Conservation (phyloP, 768 basidiomycete genomes). For the Tylopilus sp. region DNA sequence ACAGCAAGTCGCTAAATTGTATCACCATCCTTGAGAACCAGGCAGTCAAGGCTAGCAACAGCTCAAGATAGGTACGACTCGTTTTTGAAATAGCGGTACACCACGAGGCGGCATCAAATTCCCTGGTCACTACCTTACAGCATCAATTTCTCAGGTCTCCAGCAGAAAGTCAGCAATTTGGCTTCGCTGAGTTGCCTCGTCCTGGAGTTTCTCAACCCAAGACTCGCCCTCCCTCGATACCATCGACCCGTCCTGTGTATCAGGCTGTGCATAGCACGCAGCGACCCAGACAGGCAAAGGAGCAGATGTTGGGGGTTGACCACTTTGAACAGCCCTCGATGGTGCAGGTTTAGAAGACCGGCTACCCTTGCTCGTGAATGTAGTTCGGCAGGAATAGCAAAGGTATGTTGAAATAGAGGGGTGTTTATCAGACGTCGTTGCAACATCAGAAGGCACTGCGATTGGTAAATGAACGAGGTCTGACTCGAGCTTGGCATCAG, state of each 20-base stretch:
- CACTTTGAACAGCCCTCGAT: constrained; percentile 1
- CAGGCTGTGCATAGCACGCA: neutral
- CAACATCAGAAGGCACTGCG: neutral
- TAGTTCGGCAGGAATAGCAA: constrained; percentile 64
- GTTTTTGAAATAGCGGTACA: neutral
- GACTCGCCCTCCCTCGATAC: constrained; percentile 24
- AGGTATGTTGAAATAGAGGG: constrained; percentile 39
- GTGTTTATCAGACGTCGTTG: neutral
- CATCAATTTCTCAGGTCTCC: constrained; percentile 16
- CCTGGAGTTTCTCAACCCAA: constrained; percentile 31
- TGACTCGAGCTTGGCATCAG: constrained; percentile 14
- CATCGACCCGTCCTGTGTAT: neutral
- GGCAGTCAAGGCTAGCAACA: no score
- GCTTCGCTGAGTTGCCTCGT: constrained; percentile 35
- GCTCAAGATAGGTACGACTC: neutral
- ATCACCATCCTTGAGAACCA: no score
- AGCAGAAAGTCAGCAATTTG: constrained; percentile 40
- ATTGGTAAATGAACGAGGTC: constrained; percentile 11
- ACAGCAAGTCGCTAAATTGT: constrained; percentile 5
- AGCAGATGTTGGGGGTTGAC: constrained; percentile 13
- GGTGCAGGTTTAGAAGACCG: constrained; percentile 31
- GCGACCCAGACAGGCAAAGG: constrained; percentile 35
- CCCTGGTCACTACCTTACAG: neutral
- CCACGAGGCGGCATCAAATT: neutral
- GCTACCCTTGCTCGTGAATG: constrained; percentile 54